Conservation (phyloP, 192 early-diverging fungal genomes). For the Backusella westeae region DNA sequence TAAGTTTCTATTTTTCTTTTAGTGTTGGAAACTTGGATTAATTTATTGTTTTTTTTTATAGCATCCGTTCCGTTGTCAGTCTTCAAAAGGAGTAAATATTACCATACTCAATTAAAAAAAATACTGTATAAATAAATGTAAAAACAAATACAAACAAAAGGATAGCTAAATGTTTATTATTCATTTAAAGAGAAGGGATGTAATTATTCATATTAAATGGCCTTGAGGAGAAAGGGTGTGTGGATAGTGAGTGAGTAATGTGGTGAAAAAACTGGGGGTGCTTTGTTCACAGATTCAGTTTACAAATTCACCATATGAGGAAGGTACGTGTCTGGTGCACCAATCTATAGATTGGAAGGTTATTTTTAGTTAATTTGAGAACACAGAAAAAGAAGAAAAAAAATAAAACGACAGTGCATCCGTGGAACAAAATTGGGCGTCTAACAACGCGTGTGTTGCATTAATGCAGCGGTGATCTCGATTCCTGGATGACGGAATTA, state of each 20-base stretch:
- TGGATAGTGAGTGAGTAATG: neutral
- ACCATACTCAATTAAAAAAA: neutral
- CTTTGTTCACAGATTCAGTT: neutral
- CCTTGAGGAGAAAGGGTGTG: neutral
- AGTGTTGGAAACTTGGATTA: neutral
- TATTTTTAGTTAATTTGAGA: too few relatives aligned
- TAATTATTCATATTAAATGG: neutral
- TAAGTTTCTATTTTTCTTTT: conserved; percentile 24
- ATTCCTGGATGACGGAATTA: too few relatives aligned
- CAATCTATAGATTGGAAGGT: too few relatives aligned
- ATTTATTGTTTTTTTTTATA: conserved; percentile 8
- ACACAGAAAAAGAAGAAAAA: too few relatives aligned
- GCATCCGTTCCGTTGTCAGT: conserved; percentile 36
- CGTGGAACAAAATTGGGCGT: too few relatives aligned
- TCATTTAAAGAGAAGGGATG: neutral
- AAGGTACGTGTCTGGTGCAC: neutral
- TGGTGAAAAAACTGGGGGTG: neutral
- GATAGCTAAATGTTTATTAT: neutral
- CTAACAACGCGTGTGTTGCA: too few relatives aligned
- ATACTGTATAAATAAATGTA: neutral
- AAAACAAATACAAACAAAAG: neutral
- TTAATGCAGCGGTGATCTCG: too few relatives aligned
- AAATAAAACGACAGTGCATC: too few relatives aligned
- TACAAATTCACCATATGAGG: neutral
- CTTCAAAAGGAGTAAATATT: conserved; percentile 18